Conservation (phyloP, 1,284 basidiomycete genomes). For the Microbotryomycetes sp. region DNA sequence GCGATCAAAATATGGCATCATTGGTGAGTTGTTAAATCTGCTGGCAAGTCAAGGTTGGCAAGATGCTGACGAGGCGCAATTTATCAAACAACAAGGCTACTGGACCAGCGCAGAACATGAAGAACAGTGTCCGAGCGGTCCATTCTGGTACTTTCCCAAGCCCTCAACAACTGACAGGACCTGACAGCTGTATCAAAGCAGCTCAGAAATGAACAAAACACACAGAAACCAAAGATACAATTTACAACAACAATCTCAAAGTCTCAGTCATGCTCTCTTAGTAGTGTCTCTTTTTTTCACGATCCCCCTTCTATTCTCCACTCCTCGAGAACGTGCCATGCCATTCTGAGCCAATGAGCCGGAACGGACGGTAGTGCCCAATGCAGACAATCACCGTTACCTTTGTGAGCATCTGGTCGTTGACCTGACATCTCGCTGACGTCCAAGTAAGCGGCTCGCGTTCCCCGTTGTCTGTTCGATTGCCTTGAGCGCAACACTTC, state of each 20-base stretch:
- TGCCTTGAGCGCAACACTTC: too few species aligned
- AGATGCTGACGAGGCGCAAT: too few species aligned
- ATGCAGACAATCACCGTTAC: background rate
- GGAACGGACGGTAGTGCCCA: background rate
- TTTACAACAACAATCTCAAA: too few species aligned
- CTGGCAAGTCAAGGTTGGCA: too few species aligned
- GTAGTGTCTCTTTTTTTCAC: background rate
- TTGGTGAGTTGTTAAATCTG: constrained; percentile 1
- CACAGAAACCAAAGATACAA: too few species aligned
- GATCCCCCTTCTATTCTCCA: background rate
- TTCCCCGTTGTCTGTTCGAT: background rate
- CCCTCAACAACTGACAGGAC: too few species aligned
- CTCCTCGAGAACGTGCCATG: background rate
- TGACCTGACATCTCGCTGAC: background rate
- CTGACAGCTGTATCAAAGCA: too few species aligned
- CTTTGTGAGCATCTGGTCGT: background rate
- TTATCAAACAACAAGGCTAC: too few species aligned
- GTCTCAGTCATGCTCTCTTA: background rate
- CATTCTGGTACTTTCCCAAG: constrained; percentile 20
- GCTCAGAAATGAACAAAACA: too few species aligned
- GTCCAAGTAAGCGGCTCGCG: background rate
- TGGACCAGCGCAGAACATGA: constrained; percentile 20
- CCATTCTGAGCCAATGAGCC: background rate
- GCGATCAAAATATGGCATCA: constrained; percentile 4
- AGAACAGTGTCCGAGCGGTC: constrained; percentile 19